Base-by-base conservation (phyloP, 495 filamentous ascomycete species). In the Hypoxylon cercidicola region DNA sequence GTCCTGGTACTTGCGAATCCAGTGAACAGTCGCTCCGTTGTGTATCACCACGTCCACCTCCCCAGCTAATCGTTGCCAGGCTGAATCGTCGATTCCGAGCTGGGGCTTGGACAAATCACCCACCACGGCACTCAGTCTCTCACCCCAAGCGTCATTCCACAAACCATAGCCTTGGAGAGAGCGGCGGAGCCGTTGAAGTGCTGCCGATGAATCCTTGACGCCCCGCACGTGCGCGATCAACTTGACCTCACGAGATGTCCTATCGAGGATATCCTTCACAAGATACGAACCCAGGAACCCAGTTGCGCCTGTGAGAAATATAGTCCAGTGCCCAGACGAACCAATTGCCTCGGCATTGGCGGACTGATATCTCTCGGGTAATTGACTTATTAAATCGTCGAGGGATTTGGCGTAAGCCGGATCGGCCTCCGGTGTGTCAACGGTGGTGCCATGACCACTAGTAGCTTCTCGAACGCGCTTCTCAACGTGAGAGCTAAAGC, bases 201-300 rank as follows among this genome's bases (percentile, higher is more conserved):
- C 87, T 16, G 79, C 76, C 1, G 64, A 41, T 0, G 77, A 55
- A 69, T 86, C 86, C 75, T 79, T 76, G 16, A 84, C 88, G 39
- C 77, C 72, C 11, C 94, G 89, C 4, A 97, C 91, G 52, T 92
- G 89, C 2, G 87, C 86, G 46, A 96, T 84, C n/a, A 97, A 83
- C 70, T 85, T 89, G 4, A 87, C 77, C 3, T 68, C 74, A n/a
- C 82, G 83, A 0, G 78, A 73, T 28, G 77, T 79, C 34, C 90
- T 82, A 11, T 81, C 79, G 0, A 97, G 81, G 9, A 97, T 74
- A 25, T 96, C 91, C 15, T 78, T 82, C 6, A 98, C 80, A 19
- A 97, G 84, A 62, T 90, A 93, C 0, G 90, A 87, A 19, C 95
- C 95, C 6, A 97, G 75, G 79, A 97, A 98, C 8, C 94, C 94